Evolutionary conservation across 2,329 filamentous ascomycete genomes (phyloP), one percentile per base, ranked within the genome.

Genomic region (Cryphonectria naterciae): DNA sequence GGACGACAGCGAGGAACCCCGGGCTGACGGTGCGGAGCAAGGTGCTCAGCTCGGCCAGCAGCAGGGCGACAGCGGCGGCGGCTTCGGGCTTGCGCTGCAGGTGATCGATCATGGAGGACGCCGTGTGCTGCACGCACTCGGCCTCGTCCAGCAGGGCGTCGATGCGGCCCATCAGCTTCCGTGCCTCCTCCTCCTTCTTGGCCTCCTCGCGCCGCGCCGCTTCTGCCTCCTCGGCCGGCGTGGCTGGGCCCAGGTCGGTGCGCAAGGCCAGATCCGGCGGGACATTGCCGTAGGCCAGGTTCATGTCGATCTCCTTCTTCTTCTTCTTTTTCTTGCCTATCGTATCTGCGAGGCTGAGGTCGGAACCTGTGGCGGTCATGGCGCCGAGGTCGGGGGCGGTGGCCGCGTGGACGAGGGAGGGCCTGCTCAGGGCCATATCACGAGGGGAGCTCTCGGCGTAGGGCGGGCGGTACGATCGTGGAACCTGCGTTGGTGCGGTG

Each of bases 51-150:
- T 99, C 96, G 17, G 94, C 95, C 8, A 99, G 87, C 0, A 95
- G 95, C 43, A 99, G 87, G 0, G 95, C 97, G 1, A 99, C 95
- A 11, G 96, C 95, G 1, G 96, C 96, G 68, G 98, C 94, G 2
- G 94, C 93, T 74, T 99, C 94, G 0, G 96, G 95, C 71, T 85
- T 85, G 68, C 82, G 79, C 91, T 95, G 85, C 35, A 87, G 81
- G 64, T 93, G 92, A 61, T 91, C 84, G 76, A 99, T 97, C 73
- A 93, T 97, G 67, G 92, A 87, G 0, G 89, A 91, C 6, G 93
- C 95, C 1, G 92, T 93, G 79, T 97, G 90, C 74, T 97, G 94
- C 39, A 97, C 79, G 81, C 95, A 98, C 75, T 98, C 90, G 25
- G 93, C 94, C 81, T 98, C 95, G 74, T 95, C 90, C 2, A 98